Base-by-base conservation (phyloP, 1,139 yeast genomes). In the Blastobotrys buckinghamii region DNA sequence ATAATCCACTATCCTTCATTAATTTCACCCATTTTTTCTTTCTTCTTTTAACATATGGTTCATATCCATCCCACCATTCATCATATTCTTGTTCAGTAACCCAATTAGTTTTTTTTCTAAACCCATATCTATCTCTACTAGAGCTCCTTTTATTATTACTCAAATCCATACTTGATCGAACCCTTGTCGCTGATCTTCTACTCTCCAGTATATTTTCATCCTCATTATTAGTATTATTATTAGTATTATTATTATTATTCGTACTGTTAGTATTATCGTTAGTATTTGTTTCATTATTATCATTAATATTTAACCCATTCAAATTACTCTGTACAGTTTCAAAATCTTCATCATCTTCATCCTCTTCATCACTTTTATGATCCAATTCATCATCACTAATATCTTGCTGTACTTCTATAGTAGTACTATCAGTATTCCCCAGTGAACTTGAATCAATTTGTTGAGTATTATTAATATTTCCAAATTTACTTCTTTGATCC, bases 121-220 rank as follows among this genome's bases (percentile, higher is more conserved):
- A 90, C 1, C 97, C 97, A 61, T 90, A 90, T 43, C 90, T 68
- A 64, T 90, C 97, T 49, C 79, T 73, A 19, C 44, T 37, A n/a
- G 44, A 37, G 32, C 43, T 40, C 2, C 46, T 38, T 12, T 19
- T 26, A 13, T 40, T 39, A 17, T 27, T 17, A n/a, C 32, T 39
- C n/a, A 50, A 39, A 20, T 50, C 49, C 50, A 50, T 50, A 9
- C 48, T 43, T 10, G 42, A 30, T 10, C 52, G 43, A 3, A 50
- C 47, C n/a, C 24, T 29, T 2, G 48, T 33, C 6, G 52, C 52
- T 10, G 52, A 50, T 19, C 47, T 38, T 29, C 51, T 40, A n/a
- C 30, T 36, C n/a, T 49, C 45, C 16, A 24, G 15, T 12, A 39
- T 43, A 15, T 40, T 44, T 36, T 26, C 37, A 35, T 15, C 17